Evolutionary conservation across 345 rosid genomes (phyloP).

Genomic region (Populus euphratica): DNA sequence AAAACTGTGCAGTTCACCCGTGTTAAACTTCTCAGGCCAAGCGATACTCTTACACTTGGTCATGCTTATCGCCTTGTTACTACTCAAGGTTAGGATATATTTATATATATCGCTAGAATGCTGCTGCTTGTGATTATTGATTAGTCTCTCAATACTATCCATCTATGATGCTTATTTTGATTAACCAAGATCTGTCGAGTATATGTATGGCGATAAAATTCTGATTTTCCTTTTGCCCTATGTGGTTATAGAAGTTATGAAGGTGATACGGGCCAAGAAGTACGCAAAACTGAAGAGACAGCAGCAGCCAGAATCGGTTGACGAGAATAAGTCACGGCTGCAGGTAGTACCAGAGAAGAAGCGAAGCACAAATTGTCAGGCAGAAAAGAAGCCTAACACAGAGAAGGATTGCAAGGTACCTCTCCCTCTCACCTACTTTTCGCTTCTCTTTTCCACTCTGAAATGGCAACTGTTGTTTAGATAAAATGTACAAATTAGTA

Average conservation of each 20-base stretch:
- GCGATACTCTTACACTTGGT: slow-evolving; percentile 76
- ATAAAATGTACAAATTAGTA: neutral
- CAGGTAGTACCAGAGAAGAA: slow-evolving; percentile 28
- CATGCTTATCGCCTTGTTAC: slow-evolving; percentile 94
- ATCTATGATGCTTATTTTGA: neutral
- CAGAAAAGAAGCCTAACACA: slow-evolving; percentile 18
- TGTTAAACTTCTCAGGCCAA: slow-evolving; percentile 86
- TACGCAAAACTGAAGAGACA: slow-evolving; percentile 58
- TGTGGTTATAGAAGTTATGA: slow-evolving; percentile 66
- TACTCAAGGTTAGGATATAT: slow-evolving; percentile 62
- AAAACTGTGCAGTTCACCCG: slow-evolving; percentile 61
- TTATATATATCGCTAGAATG: neutral
- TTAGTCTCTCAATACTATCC: neutral
- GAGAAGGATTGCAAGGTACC: neutral
- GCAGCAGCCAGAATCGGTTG: slow-evolving; percentile 47
- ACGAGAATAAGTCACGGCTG: slow-evolving; percentile 17
- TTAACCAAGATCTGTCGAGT: neutral
- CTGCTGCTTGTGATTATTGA: neutral
- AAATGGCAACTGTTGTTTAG: neutral
- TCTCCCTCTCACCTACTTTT: neutral
- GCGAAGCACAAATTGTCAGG: slow-evolving; percentile 29
- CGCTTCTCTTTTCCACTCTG: neutral
- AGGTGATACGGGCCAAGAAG: slow-evolving; percentile 78
- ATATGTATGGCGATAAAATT: neutral
- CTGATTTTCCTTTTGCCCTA: neutral